Percentiles rank a stretch among this genome's conserved stretches.
phyloP scores from a whole-genome alignment of 2,329 filamentous ascomycete genomes.

The Xylaria multiplex region DNA sequence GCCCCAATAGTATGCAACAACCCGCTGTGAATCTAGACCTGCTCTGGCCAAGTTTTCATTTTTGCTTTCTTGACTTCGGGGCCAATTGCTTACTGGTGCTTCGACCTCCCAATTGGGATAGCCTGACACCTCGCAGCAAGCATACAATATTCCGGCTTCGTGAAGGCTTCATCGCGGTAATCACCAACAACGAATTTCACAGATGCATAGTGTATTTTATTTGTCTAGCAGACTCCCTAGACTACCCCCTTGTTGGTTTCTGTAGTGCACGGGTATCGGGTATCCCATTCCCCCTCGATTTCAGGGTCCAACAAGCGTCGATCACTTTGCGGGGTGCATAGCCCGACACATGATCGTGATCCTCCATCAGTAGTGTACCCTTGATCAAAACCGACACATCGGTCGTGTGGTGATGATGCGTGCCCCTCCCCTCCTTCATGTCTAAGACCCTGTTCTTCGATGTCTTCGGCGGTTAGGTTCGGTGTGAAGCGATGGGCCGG shows the following conservation, averaged over 20 bases:
- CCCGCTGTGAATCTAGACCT: constrained; percentile 12
- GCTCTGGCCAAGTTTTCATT: not conserved
- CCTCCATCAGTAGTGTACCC: constrained; percentile 13
- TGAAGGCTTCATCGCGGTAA: too few relatives aligned
- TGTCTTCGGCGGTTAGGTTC: not conserved
- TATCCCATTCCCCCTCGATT: not conserved
- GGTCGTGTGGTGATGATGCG: constrained; percentile 5
- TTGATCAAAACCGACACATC: constrained; percentile 11
- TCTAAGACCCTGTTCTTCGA: not conserved
- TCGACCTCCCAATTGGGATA: not conserved
- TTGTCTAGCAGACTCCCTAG: too few relatives aligned
- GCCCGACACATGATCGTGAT: constrained; percentile 17
- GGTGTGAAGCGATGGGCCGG: not conserved
- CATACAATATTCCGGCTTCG: not conserved
- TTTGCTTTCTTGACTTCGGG: not conserved
- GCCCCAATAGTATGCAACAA: constrained; percentile 3
- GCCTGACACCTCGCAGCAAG: not conserved
- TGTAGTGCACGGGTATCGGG: too few relatives aligned
- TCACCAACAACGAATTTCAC: too few relatives aligned
- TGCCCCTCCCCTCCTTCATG: not conserved
- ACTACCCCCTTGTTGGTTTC: too few relatives aligned
- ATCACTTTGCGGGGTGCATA: constrained; percentile 37
- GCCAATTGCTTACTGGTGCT: constrained; percentile 13
- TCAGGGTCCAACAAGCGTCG: constrained; percentile 30
- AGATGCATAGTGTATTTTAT: not conserved